A percentile compares a stretch with the other conserved stretches of the same genome.
These are phyloP conservation scores for Dentiscutata heterogama DNA, from an alignment of 371 early-diverging fungal genomes.

Conservation along the genomic window DNA sequence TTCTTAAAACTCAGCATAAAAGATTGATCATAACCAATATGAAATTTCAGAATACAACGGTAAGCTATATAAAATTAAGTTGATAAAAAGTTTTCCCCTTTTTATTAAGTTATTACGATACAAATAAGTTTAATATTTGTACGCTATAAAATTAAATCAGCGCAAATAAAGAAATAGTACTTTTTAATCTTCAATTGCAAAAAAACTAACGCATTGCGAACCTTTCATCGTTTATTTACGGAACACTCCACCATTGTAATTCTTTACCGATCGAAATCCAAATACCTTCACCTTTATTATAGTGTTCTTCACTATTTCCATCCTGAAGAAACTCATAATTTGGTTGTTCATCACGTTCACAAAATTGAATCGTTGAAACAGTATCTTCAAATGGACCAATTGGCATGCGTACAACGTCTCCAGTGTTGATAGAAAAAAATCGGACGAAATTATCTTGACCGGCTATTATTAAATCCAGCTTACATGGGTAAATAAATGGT, in stretches of 20 bases:
- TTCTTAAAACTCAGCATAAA: no score
- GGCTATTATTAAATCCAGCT: background rate
- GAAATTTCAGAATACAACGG: no score
- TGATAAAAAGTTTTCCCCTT: no score
- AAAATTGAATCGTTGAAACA: constrained; percentile 6
- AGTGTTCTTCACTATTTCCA: background rate
- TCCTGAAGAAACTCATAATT: background rate
- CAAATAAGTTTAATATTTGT: no score
- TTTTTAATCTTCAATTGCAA: no score
- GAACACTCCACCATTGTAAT: constrained; percentile 25
- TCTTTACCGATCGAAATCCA: constrained; percentile 8
- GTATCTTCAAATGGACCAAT: constrained; percentile 37
- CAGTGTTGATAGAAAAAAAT: constrained; percentile 15
- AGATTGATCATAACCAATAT: no score
- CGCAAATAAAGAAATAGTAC: no score
- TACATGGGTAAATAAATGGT: background rate
- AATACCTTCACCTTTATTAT: constrained; percentile 15
- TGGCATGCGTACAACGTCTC: background rate
- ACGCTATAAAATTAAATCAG: no score
- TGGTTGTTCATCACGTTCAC: background rate
- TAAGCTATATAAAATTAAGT: no score
- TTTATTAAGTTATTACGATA: no score
- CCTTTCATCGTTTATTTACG: no score
- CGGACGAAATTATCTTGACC: constrained; percentile 31
- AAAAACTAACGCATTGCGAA: no score